Base-by-base conservation (phyloP, 805 yeast genomes). In the Cyberlindnera xylosilytica region DNA sequence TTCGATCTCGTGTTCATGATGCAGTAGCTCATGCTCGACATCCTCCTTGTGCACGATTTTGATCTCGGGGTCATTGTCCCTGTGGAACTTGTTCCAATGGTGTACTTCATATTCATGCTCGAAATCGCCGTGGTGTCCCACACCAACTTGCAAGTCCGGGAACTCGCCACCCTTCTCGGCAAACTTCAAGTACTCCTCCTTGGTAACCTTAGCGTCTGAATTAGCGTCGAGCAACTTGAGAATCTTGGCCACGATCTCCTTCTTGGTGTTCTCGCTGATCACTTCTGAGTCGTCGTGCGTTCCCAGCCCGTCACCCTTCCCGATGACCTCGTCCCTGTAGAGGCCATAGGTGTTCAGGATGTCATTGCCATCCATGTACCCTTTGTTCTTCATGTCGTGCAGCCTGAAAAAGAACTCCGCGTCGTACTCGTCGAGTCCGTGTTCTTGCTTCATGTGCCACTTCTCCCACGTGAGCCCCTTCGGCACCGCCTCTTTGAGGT, bases 381-480 rank as follows among this genome's bases (percentile, higher is more conserved):
- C 88, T 60, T 76, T 70, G 57, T 70, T 66, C 53, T 77, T 66
- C 41, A 78, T 61, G 62, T 90, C 97, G 64, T 91, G 99, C 20
- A 90, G 56, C 28, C 74, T 74, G 73, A 91, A 91, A 56, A 91
- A 87, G 13, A 83, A 72, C 32, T 73, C 79, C 0, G 95, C 73
- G 48, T 85, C 95, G 55, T 79, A 87, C 20, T 71, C 69, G 48
- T 85, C 89, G 45, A 87, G 51, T 15, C 79, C 84, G 65, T 91
- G 97, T 65, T 91, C 98, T 52, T 79, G 81, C 53, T 76, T 70
- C 97, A 91, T 90, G 62, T 91, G 98, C 86, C 90, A 84, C 52
- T 76, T 74, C 55, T 83, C 87, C 95, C 95, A 87, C 15, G 77
- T 63, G 28, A 78, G 53, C 1, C 76, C 79, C 10, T 63, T 64